Conservation (phyloP, 176 grass and related monocot genomes). For the Calamus simplicifolius region DNA sequence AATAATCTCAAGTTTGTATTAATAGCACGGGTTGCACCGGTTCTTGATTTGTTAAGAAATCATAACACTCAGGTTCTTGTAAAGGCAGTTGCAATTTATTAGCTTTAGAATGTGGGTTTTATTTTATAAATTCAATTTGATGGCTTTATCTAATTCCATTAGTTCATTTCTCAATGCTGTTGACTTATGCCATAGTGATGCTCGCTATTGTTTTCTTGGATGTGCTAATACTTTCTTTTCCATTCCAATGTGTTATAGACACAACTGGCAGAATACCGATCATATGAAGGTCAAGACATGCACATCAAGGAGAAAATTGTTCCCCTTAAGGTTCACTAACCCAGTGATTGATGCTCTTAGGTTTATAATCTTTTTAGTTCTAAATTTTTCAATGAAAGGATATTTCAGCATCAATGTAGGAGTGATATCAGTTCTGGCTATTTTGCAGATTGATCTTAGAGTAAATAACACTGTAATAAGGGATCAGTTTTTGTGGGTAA, state of each 20-base stretch:
- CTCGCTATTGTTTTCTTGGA: too few species aligned
- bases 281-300: conserved; percentile 95
- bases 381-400: too few species aligned
- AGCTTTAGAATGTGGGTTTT: too few species aligned
- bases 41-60: too few species aligned
- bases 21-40: too few species aligned
- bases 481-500: conserved; percentile 86
- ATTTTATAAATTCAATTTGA: too few species aligned
- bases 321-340: conserved; percentile 62
- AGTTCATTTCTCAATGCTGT: too few species aligned
- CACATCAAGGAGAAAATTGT: conserved; percentile 88
- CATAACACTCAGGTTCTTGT: too few species aligned
- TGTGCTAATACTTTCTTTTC: not conserved
- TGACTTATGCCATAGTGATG: not conserved
- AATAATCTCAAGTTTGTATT: too few species aligned
- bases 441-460: conserved; percentile 76
- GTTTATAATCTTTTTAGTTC: not conserved
- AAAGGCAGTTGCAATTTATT: too few species aligned
- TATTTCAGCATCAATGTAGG: too few species aligned
- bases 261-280: conserved; percentile 82
- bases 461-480: conserved; percentile 83
- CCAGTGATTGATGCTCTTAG: not conserved
- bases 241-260: conserved; percentile 25
- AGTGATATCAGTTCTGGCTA: conserved; percentile 5
- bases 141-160: too few species aligned